A percentile compares a stretch with the other conserved stretches of the same genome.
These are phyloP conservation scores for Fomitopsis palustris DNA, from an alignment of 1,284 basidiomycete genomes.

Conservation along the genomic window DNA sequence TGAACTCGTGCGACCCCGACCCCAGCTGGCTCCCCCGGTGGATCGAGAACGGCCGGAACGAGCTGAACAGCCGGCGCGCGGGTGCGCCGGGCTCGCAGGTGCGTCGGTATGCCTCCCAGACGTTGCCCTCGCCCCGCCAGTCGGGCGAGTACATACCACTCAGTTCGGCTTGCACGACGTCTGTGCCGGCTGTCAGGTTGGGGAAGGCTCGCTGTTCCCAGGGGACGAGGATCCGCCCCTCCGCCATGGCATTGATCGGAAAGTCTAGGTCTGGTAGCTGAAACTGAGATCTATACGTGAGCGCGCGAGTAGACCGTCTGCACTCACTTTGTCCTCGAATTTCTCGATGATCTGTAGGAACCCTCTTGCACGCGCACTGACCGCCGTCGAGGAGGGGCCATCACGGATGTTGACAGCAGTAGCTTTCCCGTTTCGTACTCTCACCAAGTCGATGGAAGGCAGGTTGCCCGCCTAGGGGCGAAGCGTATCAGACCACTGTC, in stretches of 20 bases:
- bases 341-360: conserved; percentile 72
- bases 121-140: conserved; percentile 80
- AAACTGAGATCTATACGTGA: conserved; percentile 13
- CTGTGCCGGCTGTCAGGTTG: conserved; percentile 67
- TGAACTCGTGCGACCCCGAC: conserved; percentile 50
- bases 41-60: conserved; percentile 49
- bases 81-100: conserved; percentile 79
- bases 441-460: conserved; percentile 82
- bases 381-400: conserved; percentile 60
- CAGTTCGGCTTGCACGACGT: conserved; percentile 57
- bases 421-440: conserved; percentile 64
- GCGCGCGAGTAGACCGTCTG: background rate
- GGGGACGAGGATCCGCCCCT: conserved; percentile 86
- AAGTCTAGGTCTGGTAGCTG: conserved; percentile 90
- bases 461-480: conserved; percentile 62
- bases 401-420: conserved; percentile 62
- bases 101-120: conserved; percentile 91
- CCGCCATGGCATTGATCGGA: conserved; percentile 87
- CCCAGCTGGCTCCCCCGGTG: conserved; percentile 26
- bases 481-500: background rate
- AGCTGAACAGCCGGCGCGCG: conserved; percentile 80
- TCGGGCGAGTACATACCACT: conserved; percentile 74
- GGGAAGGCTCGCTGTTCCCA: conserved; percentile 77
- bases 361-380: conserved; percentile 73
- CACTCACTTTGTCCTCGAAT: conserved; percentile 62